Conservation (phyloP, 352 stramenopile species). For the Phytophthora rubi region DNA sequence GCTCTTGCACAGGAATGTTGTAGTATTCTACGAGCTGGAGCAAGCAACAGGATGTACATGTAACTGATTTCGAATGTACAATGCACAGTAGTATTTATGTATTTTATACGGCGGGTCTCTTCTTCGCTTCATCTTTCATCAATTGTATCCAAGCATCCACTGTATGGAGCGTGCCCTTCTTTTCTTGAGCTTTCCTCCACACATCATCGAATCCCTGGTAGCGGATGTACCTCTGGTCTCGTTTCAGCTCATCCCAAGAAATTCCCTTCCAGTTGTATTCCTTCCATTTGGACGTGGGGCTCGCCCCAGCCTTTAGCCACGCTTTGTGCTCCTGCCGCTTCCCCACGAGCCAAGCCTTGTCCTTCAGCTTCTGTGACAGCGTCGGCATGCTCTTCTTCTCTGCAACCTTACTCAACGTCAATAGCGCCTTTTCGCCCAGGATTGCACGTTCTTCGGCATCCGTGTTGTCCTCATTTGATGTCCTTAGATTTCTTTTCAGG, state of each 20-base stretch:
- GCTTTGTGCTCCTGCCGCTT: slow-evolving; percentile 4
- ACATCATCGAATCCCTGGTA: slow-evolving; percentile 19
- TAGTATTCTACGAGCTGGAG: too few species aligned
- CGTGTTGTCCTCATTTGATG: neutral
- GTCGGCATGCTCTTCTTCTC: slow-evolving; percentile 1
- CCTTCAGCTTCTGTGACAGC: neutral
- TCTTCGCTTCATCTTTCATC: slow-evolving; percentile 9
- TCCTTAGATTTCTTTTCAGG: neutral
- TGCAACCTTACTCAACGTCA: slow-evolving; percentile 5
- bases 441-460: slow-evolving; percentile 12
- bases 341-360: slow-evolving; percentile 8
- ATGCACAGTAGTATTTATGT: too few species aligned
- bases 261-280: slow-evolving; percentile 9
- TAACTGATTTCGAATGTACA: too few species aligned
- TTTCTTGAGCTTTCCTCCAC: slow-evolving; percentile 13
- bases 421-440: neutral
- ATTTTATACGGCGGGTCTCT: neutral
- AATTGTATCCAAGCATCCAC: neutral
- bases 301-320: slow-evolving; percentile 7
- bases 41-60: too few species aligned
- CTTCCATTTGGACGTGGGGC: neutral
- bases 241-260: neutral
- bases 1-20: too few species aligned
- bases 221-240: neutral
- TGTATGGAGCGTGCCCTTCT: slow-evolving; percentile 4